phyloP scores from a whole-genome alignment of 176 grass and related monocot genomes.

The Hsuehochloa calcarea region DNA sequence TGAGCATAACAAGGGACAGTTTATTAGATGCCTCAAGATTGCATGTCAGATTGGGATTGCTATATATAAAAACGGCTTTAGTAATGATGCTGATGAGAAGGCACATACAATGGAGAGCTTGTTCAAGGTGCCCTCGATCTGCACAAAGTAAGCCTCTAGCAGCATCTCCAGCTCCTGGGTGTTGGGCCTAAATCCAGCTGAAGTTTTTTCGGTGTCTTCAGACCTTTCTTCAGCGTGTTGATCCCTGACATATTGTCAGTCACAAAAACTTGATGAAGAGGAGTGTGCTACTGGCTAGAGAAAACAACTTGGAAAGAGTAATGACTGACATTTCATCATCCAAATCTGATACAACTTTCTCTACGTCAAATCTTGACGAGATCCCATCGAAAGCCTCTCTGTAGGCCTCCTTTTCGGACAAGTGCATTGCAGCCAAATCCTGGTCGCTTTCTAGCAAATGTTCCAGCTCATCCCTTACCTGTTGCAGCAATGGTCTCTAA shows the following conservation, averaged over 20 bases:
- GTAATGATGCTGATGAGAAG: neutral
- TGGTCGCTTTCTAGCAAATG: constrained; percentile 62
- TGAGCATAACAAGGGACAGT: neutral
- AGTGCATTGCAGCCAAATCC: constrained; percentile 64
- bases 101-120: constrained; percentile 46
- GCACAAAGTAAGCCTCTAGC: constrained; percentile 73
- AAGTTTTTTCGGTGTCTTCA: constrained; percentile 11
- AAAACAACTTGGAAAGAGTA: neutral
- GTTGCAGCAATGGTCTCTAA: constrained; percentile 32
- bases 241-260: neutral
- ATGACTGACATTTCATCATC: neutral
- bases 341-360: neutral
- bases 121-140: constrained; percentile 60
- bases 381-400: neutral
- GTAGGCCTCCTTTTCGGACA: neutral
- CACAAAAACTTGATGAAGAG: neutral
- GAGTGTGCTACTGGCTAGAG: neutral
- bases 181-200: constrained; percentile 35
- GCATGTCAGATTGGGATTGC: neutral
- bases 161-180: constrained; percentile 69
- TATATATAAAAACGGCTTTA: too few species aligned
- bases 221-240: neutral
- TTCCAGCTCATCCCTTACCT: constrained; percentile 78
- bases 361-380: neutral
- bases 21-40: neutral